Conservation (phyloP, 371 early-diverging fungal genomes). For the Circinella umbellata region DNA sequence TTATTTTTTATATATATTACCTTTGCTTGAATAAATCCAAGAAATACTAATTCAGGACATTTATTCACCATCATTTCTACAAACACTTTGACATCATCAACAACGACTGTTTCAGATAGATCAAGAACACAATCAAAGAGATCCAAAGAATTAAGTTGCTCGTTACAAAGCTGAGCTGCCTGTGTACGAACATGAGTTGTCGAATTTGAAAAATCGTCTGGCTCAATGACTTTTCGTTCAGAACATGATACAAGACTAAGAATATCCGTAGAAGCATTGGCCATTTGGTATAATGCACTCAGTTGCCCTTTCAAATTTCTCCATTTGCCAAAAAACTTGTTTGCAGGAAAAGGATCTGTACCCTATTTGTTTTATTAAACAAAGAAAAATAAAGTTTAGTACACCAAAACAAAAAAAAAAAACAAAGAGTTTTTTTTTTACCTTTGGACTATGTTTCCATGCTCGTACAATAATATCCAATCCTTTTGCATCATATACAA, state of each 20-base stretch:
- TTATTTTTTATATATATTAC: conserved; percentile 21
- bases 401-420: not conserved
- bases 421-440: conserved; percentile 21
- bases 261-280: conserved; percentile 58
- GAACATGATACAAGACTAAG: conserved; percentile 56
- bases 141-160: conserved; percentile 79
- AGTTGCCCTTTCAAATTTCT: conserved; percentile 74
- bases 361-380: conserved; percentile 13
- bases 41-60: conserved; percentile 76
- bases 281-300: conserved; percentile 70
- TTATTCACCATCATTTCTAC: conserved; percentile 70
- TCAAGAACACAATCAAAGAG: conserved; percentile 73
- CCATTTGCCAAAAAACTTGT: conserved; percentile 81
- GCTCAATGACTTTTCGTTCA: conserved; percentile 53
- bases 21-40: conserved; percentile 77
- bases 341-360: conserved; percentile 65
- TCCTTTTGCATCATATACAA: conserved; percentile 65
- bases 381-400: not conserved
- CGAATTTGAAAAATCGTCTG: conserved; percentile 59
- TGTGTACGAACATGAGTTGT: conserved; percentile 52
- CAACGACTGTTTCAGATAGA: conserved; percentile 65
- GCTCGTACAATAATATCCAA: conserved; percentile 69
- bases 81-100: conserved; percentile 69
- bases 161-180: conserved; percentile 55
- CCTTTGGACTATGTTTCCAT: conserved; percentile 67